Evolutionary conservation across 192 early-diverging fungal genomes (phyloP).

Genomic region (Kappamyces sp.): DNA sequence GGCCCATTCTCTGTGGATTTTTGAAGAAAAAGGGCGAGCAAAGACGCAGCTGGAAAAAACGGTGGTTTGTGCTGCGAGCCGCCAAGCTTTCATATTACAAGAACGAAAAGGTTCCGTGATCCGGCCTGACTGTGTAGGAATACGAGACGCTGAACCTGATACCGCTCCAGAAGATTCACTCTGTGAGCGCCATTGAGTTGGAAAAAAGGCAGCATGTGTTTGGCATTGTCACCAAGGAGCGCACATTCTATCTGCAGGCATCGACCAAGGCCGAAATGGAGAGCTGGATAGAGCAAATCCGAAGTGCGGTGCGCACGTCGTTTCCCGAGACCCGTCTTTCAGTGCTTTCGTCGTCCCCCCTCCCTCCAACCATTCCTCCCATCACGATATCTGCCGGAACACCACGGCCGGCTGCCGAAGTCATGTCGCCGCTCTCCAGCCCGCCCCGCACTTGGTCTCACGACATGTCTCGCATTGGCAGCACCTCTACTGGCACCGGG

Average conservation of each 20-base stretch:
- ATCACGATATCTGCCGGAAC: slow-evolving; percentile 9
- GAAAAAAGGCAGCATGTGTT: slow-evolving; percentile 67
- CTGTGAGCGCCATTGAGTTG: slow-evolving; percentile 62
- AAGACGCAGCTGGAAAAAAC: slow-evolving; percentile 66
- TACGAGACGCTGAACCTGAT: slow-evolving; percentile 73
- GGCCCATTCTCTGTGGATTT: slow-evolving; percentile 28
- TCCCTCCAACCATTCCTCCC: slow-evolving; percentile 2
- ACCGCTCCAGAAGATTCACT: slow-evolving; percentile 61
- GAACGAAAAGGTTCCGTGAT: slow-evolving; percentile 61
- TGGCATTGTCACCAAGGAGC: slow-evolving; percentile 65
- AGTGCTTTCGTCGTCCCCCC: slow-evolving; percentile 3
- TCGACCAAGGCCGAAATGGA: slow-evolving; percentile 48
- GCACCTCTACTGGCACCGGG: slow-evolving; percentile 1
- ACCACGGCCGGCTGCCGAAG: too few species aligned
- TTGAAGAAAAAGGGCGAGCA: slow-evolving; percentile 42
- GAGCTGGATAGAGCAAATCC: slow-evolving; percentile 51
- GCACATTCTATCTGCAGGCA: slow-evolving; percentile 69
- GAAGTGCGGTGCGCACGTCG: slow-evolving; percentile 15
- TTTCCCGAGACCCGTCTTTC: not conserved
- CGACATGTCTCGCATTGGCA: too few species aligned
- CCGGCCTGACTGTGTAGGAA: slow-evolving; percentile 40
- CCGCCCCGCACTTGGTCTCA: too few species aligned
- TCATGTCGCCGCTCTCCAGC: too few species aligned
- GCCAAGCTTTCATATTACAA: slow-evolving; percentile 79
- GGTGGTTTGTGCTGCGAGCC: slow-evolving; percentile 79